Conservation (phyloP, 164 flowering plant species). For the Tetrastigma voinierianum region DNA sequence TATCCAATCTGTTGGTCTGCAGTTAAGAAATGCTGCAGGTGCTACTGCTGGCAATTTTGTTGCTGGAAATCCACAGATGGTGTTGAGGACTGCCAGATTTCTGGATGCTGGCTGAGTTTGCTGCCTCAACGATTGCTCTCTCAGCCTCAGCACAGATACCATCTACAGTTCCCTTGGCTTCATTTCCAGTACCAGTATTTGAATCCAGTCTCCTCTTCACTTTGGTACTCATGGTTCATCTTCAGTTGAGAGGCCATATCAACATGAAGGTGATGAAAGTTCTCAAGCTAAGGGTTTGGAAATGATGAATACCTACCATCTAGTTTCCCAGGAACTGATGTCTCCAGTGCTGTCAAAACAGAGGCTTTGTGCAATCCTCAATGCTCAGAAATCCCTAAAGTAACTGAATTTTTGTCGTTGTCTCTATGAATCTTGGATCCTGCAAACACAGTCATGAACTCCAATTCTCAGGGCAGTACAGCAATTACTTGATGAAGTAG, state of each 20-base stretch:
- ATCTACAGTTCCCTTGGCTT: conserved; percentile 34
- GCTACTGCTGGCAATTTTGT: conserved; percentile 26
- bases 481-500: conserved; percentile 82
- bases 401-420: conserved; percentile 21
- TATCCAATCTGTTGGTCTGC: conserved; percentile 29
- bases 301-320: conserved; percentile 29
- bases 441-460: conserved; percentile 38
- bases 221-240: conserved; percentile 34
- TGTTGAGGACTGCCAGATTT: conserved; percentile 29
- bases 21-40: conserved; percentile 17
- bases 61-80: conserved; percentile 30
- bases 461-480: conserved; percentile 75
- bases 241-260: conserved; percentile 34
- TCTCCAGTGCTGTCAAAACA: conserved; percentile 26
- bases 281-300: conserved; percentile 29
- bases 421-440: conserved; percentile 30
- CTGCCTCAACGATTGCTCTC: conserved; percentile 66
- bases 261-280: conserved; percentile 28
- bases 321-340: conserved; percentile 27
- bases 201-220: conserved; percentile 30
- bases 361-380: conserved; percentile 30
- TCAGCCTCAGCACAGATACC: conserved; percentile 65
- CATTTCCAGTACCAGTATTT: conserved; percentile 42
- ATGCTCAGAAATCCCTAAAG: conserved; percentile 20
- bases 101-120: conserved; percentile 37